Base-by-base conservation (phyloP, 768 basidiomycete species). In the Serendipita indica region DNA sequence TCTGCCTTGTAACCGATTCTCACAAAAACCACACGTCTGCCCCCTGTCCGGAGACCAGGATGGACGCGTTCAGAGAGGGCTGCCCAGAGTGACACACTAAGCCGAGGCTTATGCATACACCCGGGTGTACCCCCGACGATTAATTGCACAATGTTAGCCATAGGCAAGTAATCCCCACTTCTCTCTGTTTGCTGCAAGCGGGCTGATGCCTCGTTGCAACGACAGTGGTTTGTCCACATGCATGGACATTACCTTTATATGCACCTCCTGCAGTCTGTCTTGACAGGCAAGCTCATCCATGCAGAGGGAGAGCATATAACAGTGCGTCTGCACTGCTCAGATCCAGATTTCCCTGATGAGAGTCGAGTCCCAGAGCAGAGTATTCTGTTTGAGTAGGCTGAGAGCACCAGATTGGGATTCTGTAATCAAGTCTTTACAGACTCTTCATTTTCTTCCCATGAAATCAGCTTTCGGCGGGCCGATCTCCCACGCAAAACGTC, bases 1-100 rank as follows among this genome's bases (percentile, higher is more conserved):
- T 22, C 30, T 66, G 72, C 73, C 74, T 72, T 67, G 72, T 69
- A 70, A 72, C 73, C 72, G 70, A 65, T 68, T 68, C 73, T 72
- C 74, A 74, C 74, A 74, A 69, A 68, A 70, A 73, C 72, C 70
- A 70, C 62, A 64, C 62, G 39, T 62, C 67, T 65, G 69, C 66
- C 63, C 67, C 65, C 58, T 63, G 67, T 69, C 64, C 66, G 61
- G 58, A 57, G 62, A 62, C 67, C 69, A 62, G 59, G 61, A 67
- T 71, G 67, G 64, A 63, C 62, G 63, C 67, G 68, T 66, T 65
- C 63, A 60, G 56, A 65, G 70, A 66, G 66, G 69, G 70, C 70
- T 71, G 63, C 60, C 66, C 66, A 60, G 61, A 63, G 60, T 63
- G 63, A 62, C 64, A 58, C 59, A 45, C 60, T 62, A n/a, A 49